Evolutionary conservation across 2,329 filamentous ascomycete genomes (phyloP).

Genomic region (Madurella mycetomatis): DNA sequence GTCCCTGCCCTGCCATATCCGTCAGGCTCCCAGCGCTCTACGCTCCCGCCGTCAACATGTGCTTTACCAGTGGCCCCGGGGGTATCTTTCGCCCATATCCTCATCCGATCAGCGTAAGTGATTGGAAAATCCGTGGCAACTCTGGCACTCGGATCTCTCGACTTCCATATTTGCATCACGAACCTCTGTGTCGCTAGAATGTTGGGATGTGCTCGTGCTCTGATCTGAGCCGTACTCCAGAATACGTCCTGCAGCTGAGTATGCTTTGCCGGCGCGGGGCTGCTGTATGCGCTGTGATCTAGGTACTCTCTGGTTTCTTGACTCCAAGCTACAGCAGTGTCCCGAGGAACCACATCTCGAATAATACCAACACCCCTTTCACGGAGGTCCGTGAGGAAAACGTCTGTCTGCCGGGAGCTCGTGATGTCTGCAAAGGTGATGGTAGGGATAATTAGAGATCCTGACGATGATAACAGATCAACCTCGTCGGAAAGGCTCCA

Average conservation of each 20-base stretch:
- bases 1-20: slow-evolving; percentile 56
- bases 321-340: slow-evolving; percentile 42
- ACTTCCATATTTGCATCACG: slow-evolving; percentile 49
- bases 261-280: slow-evolving; percentile 28
- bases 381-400: slow-evolving; percentile 24
- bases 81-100: slow-evolving; percentile 40
- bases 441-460: slow-evolving; percentile 37
- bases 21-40: slow-evolving; percentile 62
- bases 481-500: slow-evolving; percentile 35
- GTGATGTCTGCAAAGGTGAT: slow-evolving; percentile 40
- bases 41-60: slow-evolving; percentile 60
- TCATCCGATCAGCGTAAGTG: slow-evolving; percentile 57
- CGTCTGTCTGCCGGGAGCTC: slow-evolving; percentile 24
- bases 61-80: slow-evolving; percentile 51
- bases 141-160: slow-evolving; percentile 41
- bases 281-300: slow-evolving; percentile 39
- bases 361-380: slow-evolving; percentile 25
- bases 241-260: slow-evolving; percentile 36
- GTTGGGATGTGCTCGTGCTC: slow-evolving; percentile 37
- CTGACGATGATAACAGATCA: slow-evolving; percentile 32
- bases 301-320: slow-evolving; percentile 48
- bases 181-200: slow-evolving; percentile 42
- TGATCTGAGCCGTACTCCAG: slow-evolving; percentile 39
- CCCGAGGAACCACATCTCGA: slow-evolving; percentile 21
- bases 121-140: slow-evolving; percentile 47